Evolutionary conservation across 2,329 filamentous ascomycete species (phyloP), one percentile per base, ranked within the genome.

Genomic region (Verticillium longisporum): DNA sequence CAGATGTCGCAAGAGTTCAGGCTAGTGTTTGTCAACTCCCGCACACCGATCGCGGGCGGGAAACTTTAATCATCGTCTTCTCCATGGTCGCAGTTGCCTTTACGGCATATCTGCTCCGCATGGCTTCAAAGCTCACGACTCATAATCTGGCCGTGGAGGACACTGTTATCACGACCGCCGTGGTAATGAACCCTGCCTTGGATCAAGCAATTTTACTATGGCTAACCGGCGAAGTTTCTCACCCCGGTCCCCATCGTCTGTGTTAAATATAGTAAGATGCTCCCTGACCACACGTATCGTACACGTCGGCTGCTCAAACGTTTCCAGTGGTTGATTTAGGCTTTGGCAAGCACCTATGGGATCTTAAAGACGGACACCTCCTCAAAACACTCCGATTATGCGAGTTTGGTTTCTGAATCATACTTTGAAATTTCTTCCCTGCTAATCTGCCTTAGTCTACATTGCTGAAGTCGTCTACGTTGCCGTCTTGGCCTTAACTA

Each of bases 391-490:
- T 64, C 10, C 63, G 62, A 13, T 32, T 63, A 3, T 21, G 61
- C 61, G 9, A 53, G 61, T 57, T 34, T 21, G 18, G 18, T 21
- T 21, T 21, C 18, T 21, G 18, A 21, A 21, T 21, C 18, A 21
- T 21, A 21, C 18, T 21, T 21, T 21, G 18, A 33, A 33, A 7
- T 6, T n/a, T 15, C 32, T 14, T 1, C 14, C 15, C 18, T 5
- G 32, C 41, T 37, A 21, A 31, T 13, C 59, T 60, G 26, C 57
- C 55, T 38, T 15, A 63, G 61, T 64, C 11, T 74, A 67, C 14
- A 60, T 65, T 31, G 62, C 65, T 13, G 65, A 70, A 2, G 61
- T 72, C 9, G 62, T 73, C 6, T 75, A 75, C 56, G 71, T 71
- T 32, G 67, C 67, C 7, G 66, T 72, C 4, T 62, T 69, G 0